Base-by-base conservation (phyloP, 176 grass and related monocot genomes). In the Avena eriantha region DNA sequence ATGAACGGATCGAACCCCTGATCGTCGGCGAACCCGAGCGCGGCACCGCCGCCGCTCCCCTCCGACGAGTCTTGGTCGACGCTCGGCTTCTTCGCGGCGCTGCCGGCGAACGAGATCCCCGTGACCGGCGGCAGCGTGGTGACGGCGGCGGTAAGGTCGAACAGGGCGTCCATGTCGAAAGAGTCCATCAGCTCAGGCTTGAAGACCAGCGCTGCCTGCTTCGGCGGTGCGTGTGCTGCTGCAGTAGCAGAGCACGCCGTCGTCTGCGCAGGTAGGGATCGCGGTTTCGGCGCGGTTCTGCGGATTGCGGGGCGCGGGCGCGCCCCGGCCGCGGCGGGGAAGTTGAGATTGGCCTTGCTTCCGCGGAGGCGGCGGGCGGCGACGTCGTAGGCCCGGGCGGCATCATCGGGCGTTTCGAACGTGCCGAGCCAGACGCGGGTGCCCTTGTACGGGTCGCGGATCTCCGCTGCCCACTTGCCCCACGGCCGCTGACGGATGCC, bases 401-500 rank as follows among this genome's bases (percentile, higher is more conserved):
- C 94, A 16, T 90, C 88, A 71, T 97, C 86, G n/a, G 92, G 80
- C 63, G 92, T 91, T 51, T 89, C 68, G 88, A 94, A 94, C n/a
- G 95, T 97, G 77, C 95, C 95, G 36, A 97, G 95, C 95, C 95
- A 97, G 73, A 94, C 88, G 41, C 95, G 86, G 36, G 90, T 88
- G 48, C 95, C 95, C 85, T 97, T 92, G 71, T 84, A 65, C 24
- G 90, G 92, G 84, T 94, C 92, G 29, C 90, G 90, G 24, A 97
- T 91, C 88, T 97, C 95, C 33, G 92, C 95, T 43, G 88, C 92
- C 95, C 95, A 94, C 61, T 94, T 97, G 4, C 95, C 95, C 84
- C 87, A 93, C 18, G 92, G 88, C 0, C 95, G 88, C 79, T 91
- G 92, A 46, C 95, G 80, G 74, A 97, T 94, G 56, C 95, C 95